Base-by-base conservation (phyloP, 129 eudicot genomes). In the Smallanthus sonchifolius region DNA sequence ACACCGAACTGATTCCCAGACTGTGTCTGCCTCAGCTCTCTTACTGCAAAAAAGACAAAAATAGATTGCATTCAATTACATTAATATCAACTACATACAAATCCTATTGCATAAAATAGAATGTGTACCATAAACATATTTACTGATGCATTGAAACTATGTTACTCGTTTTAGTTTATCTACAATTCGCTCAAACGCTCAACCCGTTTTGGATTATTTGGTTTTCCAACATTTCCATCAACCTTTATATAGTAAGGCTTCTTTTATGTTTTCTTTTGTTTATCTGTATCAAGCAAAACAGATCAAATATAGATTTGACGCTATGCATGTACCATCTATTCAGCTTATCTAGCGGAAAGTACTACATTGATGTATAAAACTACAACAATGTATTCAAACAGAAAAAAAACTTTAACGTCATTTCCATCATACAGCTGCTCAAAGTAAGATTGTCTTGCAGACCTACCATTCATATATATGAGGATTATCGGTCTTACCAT, bases 381-480 rank as follows among this genome's bases (percentile, higher is more conserved):
- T 10, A 43, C 20, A 6, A 34, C 70, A 24, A 17, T 16, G 3
- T 10, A 61, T 45, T 59, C 5, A 57, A 39, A 11, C 4, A 17
- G 16, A 11, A 16, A 10, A 40, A 9, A 49, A 24, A 15, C 11
- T 65, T 52, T 39, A 87, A 89, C 96, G 55, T 80, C 82, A 43
- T 54, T 79, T 67, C 71, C 83, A 73, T 85, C 86, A 75, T 85
- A 87, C 4, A 84, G 93, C 51, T 76, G 74, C 80, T 87, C 82
- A 76, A 75, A 78, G 62, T 63, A 77, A 10, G 86, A 85, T 75
- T 75, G 83, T 48, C 82, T 82, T 56, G 64, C 61, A 30, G 88
- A 78, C 78, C 94, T 84, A 35, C 70, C 75, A 70, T 87, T 87
- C 78, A 83, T 86, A 35, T 84, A 83, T 86, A 35, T 84, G 80